Evolutionary conservation across 768 basidiomycete species (phyloP), one percentile per base, ranked within the genome.

Genomic region (Amanita pallidorosea): DNA sequence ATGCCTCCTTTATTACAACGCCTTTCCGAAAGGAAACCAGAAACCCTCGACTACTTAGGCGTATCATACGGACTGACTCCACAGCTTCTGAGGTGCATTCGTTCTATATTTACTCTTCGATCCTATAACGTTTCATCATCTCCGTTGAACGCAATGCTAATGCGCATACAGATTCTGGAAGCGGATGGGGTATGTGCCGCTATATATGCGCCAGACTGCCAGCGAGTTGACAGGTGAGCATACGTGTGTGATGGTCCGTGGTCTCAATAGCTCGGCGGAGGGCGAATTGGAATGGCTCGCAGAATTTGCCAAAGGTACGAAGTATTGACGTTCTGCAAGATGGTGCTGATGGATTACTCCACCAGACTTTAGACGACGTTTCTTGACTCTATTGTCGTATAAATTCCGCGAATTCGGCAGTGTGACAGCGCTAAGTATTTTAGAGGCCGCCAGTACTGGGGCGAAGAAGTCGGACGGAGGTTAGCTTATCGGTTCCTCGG

Each of bases 181-280:
- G 67, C 80, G 91, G 18, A 83, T 85, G 1, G 88, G 89, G 11
- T 99, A 86, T 63, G 77, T 89, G 0, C 96, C 96, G 0, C 72
- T 98, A 12, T 98, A 98, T 60, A 67, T 98, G 27, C 82, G 95
- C 27, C 96, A 98, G 67, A 95, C 92, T 5, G 74, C 83, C 53
- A 96, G 91, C 63, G 93, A 96, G 58, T 74, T 98, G 46, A 99
- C 96, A 0, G 96, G 96, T 35, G 96, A 99, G 67, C 87, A 96
- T 61, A 88, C 90, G 0, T 94, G 92, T 61, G 85, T 97, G 33
- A 98, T 99, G 96, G 79, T 95, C 1, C 77, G 89, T 29, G 85
- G 88, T 0, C 67, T 98, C 64, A 85, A 80, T 62, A 86, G 75
- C 62, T 83, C 75, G 34, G 65, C 65, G 13, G 79, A 75, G 37